Percentiles rank a stretch among this genome's conserved stretches.
Evolutionary conservation across 331 rosid species (phyloP).

Genomic region (Phaseolus coccineus): DNA sequence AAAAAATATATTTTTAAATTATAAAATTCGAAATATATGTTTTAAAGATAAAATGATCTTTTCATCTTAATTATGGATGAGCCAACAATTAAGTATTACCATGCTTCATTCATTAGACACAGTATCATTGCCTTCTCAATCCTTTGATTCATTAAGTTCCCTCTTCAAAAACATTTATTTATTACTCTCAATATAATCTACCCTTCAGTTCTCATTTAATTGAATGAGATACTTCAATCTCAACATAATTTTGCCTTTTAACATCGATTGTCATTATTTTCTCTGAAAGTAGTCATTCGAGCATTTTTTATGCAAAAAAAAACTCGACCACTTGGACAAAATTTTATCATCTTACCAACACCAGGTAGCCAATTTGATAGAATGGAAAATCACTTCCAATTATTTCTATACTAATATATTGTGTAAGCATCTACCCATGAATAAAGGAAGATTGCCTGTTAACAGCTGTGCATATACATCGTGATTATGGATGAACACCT

Average conservation of each 20-base stretch:
- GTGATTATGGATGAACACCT: neutral
- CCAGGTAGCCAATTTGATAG: too few species aligned
- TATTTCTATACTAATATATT: neutral
- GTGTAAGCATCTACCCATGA: conserved; percentile 24
- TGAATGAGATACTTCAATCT: neutral
- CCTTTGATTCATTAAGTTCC: neutral
- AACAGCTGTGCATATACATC: neutral
- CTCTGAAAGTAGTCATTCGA: neutral
- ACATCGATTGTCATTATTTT: neutral
- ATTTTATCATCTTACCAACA: neutral
- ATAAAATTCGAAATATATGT: too few species aligned
- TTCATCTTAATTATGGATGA: too few species aligned
- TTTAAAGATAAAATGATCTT: too few species aligned
- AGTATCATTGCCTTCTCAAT: neutral
- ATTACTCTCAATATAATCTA: neutral
- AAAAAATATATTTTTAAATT: too few species aligned
- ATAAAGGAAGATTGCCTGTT: neutral
- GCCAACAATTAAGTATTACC: too few species aligned
- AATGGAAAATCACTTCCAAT: neutral
- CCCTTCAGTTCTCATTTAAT: neutral
- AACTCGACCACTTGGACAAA: neutral
- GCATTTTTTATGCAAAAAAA: neutral
- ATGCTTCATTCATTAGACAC: too few species aligned
- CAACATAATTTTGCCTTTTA: neutral
- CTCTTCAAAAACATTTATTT: neutral